A percentile compares a stretch with the other conserved stretches of the same genome.
phyloP scores from a whole-genome alignment of 495 filamentous ascomycete genomes.

The Talaromyces trachyspermus region DNA sequence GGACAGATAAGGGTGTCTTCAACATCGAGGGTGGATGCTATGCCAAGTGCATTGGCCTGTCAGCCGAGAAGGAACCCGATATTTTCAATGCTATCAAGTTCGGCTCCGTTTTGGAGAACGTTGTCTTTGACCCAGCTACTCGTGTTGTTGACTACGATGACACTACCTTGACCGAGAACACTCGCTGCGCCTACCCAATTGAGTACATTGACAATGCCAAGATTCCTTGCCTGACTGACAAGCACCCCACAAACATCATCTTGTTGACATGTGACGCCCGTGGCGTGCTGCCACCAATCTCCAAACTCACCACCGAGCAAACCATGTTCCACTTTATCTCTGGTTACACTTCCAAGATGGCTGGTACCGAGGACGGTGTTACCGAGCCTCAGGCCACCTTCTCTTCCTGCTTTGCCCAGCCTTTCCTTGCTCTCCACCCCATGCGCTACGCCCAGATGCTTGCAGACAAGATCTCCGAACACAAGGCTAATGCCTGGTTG shows the following conservation, averaged over 20 bases:
- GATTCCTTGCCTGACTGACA: constrained; percentile 82
- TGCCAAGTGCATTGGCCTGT: constrained; percentile 96
- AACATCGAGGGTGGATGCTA: constrained; percentile 99
- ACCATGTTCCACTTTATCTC: constrained; percentile 99
- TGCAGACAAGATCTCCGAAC: constrained; percentile 90
- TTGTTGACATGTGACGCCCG: constrained; percentile 96
- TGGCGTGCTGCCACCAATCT: constrained; percentile 95
- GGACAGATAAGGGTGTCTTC: constrained; percentile 94
- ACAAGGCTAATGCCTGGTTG: constrained; percentile 96
- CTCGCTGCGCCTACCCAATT: constrained; percentile 95
- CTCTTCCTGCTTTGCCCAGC: constrained; percentile 98
- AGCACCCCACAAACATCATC: constrained; percentile 94
- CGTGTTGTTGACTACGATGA: constrained; percentile 94
- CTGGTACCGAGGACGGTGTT: constrained; percentile 93
- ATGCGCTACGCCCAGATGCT: constrained; percentile 99
- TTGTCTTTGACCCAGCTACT: constrained; percentile 88
- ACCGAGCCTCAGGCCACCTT: constrained; percentile 97
- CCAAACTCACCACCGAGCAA: constrained; percentile 90
- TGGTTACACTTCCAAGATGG: constrained; percentile 99
- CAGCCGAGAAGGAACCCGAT: constrained; percentile 97
- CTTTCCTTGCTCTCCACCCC: constrained; percentile 96
- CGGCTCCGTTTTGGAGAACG: constrained; percentile 96
- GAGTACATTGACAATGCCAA: constrained; percentile 99
- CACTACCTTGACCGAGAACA: constrained; percentile 92
- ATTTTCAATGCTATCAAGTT: constrained; percentile 96